Base-by-base conservation (phyloP, 371 early-diverging fungal genomes). In the Syncephalastrum racemosum region DNA sequence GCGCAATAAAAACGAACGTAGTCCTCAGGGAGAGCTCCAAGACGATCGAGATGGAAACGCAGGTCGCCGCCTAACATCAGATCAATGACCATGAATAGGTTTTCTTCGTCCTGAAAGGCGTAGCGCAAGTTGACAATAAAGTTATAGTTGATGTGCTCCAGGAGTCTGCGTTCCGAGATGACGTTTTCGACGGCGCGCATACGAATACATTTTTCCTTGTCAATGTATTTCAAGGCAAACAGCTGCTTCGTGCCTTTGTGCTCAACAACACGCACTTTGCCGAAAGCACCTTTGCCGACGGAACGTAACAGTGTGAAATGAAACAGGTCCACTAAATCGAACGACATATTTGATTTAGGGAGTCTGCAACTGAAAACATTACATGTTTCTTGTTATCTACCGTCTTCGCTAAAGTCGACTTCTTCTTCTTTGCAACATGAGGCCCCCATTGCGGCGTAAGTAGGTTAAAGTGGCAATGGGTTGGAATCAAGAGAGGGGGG, bases 1-100 rank as follows among this genome's bases (percentile, higher is more conserved):
- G 91, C 92, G 14, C 84, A 73, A 75, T 87, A 91, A 60, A 92
- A 88, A 18, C 80, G 78, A 18, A 90, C 86, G 6, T 82, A 81
- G 4, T 85, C 84, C 53, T 93, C 92, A 40, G 75, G 70, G 63
- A 91, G 67, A 8, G 66, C 54, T 2, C 83, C 84, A 23, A 74
- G 65, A 10, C 84, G 73, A 49, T 86, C 86, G 19, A 90, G 67
- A 67, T 91, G 89, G 46, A 86, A 90, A 2, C 90, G 82, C 43
- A 96, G 66, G 68, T 96, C 96, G 14, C 96, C 95, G 50, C 95
- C 94, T 7, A 88, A 66, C 87, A 86, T 88, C 22, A 88, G 73
- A 67, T 90, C 90, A 31, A 90, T 60, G 13, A 88, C 82, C 90
- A 90, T 88, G 60, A 86, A 90, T 55, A 90, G 62, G 54, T 87